These are phyloP conservation scores for Parmales sp. DNA, from an alignment of 108 stramenopile genomes.

Conservation along the genomic window DNA sequence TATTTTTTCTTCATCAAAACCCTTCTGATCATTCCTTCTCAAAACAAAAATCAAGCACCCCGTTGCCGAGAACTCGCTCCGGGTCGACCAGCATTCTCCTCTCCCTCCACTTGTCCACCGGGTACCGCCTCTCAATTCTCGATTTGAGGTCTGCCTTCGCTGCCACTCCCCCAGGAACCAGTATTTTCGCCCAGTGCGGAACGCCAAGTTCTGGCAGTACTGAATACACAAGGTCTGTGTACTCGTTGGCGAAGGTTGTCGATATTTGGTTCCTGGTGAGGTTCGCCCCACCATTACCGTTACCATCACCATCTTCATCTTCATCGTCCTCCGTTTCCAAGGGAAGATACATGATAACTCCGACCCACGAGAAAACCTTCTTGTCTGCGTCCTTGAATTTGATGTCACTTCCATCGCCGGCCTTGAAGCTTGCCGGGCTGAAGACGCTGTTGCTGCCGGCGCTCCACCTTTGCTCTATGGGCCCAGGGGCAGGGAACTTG, in stretches of 20 bases:
- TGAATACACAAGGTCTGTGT: conserved; percentile 57
- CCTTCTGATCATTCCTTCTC: neutral
- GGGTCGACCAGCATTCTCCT: conserved; percentile 19
- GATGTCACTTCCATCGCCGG: conserved; percentile 32
- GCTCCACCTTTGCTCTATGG: conserved; percentile 97
- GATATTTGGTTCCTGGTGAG: conserved; percentile 73
- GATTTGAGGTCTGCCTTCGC: conserved; percentile 36
- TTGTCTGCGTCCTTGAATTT: conserved; percentile 44
- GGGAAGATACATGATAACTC: conserved; percentile 88
- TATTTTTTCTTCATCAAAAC: neutral
- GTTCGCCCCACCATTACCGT: neutral
- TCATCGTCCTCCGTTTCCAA: conserved; percentile 49
- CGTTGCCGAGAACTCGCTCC: neutral
- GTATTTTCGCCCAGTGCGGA: conserved; percentile 92
- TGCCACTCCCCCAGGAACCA: conserved; percentile 40
- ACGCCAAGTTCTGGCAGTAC: conserved; percentile 45
- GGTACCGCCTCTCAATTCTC: conserved; percentile 37
- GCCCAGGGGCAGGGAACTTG: conserved; percentile 78
- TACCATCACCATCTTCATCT: neutral
- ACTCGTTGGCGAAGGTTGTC: conserved; percentile 56
- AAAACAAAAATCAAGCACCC: neutral
- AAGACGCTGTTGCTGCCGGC: conserved; percentile 66
- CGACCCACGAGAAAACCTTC: conserved; percentile 73
- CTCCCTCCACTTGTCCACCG: conserved; percentile 25
- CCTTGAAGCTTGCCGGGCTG: conserved; percentile 62